A percentile compares a stretch with the other conserved stretches of the same genome.
Evolutionary conservation across 2,329 filamentous ascomycete genomes (phyloP).

Genomic region (Gnomoniopsis smithogilvyi): DNA sequence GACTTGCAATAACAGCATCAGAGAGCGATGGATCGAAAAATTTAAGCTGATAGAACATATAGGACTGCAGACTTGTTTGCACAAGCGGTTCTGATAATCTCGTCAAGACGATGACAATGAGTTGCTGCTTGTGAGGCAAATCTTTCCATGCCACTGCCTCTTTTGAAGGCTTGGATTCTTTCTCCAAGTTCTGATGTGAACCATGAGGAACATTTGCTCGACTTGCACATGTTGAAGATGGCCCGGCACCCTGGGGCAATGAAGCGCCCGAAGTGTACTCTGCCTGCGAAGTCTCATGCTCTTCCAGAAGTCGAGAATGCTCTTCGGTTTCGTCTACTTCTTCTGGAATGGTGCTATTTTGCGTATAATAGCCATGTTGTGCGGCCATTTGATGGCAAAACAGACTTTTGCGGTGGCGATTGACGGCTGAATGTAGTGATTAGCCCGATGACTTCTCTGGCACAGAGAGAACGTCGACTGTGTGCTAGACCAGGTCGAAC

Average conservation of each 20-base stretch:
- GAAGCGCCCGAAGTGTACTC: not conserved
- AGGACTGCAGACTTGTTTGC: conserved; percentile 70
- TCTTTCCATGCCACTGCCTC: conserved; percentile 64
- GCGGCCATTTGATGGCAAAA: too few species aligned
- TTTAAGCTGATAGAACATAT: conserved; percentile 86
- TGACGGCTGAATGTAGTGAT: not conserved
- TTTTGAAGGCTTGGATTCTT: conserved; percentile 9
- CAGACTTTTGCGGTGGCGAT: not conserved
- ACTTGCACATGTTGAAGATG: not conserved
- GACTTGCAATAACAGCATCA: conserved; percentile 66
- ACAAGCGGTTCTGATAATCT: conserved; percentile 79
- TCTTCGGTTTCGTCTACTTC: not conserved
- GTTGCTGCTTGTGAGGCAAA: conserved; percentile 73
- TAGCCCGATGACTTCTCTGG: too few species aligned
- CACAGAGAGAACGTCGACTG: too few species aligned
- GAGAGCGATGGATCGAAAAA: conserved; percentile 61
- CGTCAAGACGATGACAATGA: conserved; percentile 73
- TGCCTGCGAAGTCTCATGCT: not conserved
- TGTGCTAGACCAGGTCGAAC: too few species aligned
- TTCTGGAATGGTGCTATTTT: not conserved
- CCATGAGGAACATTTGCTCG: not conserved
- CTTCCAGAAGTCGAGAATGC: not conserved
- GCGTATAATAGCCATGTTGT: not conserved
- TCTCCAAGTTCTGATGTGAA: not conserved
- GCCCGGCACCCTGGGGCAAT: not conserved